Percentiles rank a stretch among this genome's conserved stretches.
phyloP scores from a whole-genome alignment of 352 stramenopile species.

The Phytophthora chlamydospora region DNA sequence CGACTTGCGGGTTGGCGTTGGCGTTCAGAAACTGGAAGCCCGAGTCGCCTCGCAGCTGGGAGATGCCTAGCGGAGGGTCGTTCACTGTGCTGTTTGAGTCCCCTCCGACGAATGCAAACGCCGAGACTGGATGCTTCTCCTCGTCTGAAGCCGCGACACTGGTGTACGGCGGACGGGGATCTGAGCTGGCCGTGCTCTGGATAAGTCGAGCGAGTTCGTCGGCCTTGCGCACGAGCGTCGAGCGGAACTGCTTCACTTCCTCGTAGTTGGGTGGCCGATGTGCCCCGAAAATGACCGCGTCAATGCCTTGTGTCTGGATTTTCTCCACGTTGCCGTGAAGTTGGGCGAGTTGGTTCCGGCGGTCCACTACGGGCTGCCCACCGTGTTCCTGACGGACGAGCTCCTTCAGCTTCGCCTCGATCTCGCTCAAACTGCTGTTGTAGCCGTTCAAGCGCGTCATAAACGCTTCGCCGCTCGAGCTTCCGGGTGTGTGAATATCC shows the following conservation, averaged over 20 bases:
- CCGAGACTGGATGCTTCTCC: constrained; percentile 47
- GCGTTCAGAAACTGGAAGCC: constrained; percentile 56
- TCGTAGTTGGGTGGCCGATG: constrained; percentile 71
- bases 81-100: constrained; percentile 30
- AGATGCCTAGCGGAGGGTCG: constrained; percentile 41
- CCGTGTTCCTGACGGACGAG: constrained; percentile 56
- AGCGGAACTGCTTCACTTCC: constrained; percentile 74
- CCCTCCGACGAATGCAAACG: constrained; percentile 61
- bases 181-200: constrained; percentile 47
- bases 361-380: constrained; percentile 44
- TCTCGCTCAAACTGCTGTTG: constrained; percentile 45
- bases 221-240: constrained; percentile 63
- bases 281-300: constrained; percentile 78
- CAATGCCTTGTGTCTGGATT: constrained; percentile 82
- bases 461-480: constrained; percentile 37
- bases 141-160: constrained; percentile 26
- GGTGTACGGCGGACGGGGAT: constrained; percentile 15
- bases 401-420: constrained; percentile 61
- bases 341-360: constrained; percentile 73
- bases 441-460: constrained; percentile 56
- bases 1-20: constrained; percentile 33
- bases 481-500: constrained; percentile 22
- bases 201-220: constrained; percentile 72
- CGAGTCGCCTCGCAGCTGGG: constrained; percentile 40
- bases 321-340: constrained; percentile 77